These are phyloP conservation scores for Colletotrichum lentis DNA, from an alignment of 2,329 filamentous ascomycete species.

Conservation along the genomic window DNA sequence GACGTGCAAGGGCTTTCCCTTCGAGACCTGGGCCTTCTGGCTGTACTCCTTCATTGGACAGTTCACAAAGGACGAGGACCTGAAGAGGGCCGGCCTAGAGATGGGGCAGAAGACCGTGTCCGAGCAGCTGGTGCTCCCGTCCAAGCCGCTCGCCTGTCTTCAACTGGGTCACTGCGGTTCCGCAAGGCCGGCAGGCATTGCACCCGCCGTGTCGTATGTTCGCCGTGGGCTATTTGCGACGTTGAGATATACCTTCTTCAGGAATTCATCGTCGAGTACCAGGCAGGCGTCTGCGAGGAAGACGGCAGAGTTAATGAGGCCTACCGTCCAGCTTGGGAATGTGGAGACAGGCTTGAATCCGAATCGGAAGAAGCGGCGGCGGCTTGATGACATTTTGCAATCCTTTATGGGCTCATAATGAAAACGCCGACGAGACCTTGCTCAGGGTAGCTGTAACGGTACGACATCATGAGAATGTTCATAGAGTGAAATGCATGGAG, in stretches of 20 bases:
- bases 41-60: conserved; percentile 53
- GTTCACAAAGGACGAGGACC: conserved; percentile 48
- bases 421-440: not conserved
- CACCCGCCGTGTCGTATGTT: conserved; percentile 48
- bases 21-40: conserved; percentile 55
- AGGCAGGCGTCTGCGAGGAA: conserved; percentile 36
- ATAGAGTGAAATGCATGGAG: too few relatives aligned
- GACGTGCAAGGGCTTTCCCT: conserved; percentile 48
- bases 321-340: conserved; percentile 26
- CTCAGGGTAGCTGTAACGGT: not conserved
- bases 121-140: conserved; percentile 51
- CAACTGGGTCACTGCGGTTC: conserved; percentile 49
- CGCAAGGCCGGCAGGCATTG: conserved; percentile 45
- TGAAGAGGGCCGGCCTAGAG: conserved; percentile 40
- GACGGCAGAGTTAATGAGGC: conserved; percentile 31
- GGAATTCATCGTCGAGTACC: conserved; percentile 34
- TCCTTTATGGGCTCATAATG: conserved; percentile 36
- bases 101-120: conserved; percentile 45
- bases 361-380: conserved; percentile 47
- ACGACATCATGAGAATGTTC: not conserved
- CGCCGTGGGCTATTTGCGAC: conserved; percentile 49
- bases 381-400: conserved; percentile 48
- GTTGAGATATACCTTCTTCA: conserved; percentile 46
- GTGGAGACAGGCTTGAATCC: conserved; percentile 39
- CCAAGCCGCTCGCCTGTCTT: conserved; percentile 50